Evolutionary conservation across 352 stramenopile genomes (phyloP), one percentile per base, ranked within the genome.

Genomic region (Bremia lactucae): DNA sequence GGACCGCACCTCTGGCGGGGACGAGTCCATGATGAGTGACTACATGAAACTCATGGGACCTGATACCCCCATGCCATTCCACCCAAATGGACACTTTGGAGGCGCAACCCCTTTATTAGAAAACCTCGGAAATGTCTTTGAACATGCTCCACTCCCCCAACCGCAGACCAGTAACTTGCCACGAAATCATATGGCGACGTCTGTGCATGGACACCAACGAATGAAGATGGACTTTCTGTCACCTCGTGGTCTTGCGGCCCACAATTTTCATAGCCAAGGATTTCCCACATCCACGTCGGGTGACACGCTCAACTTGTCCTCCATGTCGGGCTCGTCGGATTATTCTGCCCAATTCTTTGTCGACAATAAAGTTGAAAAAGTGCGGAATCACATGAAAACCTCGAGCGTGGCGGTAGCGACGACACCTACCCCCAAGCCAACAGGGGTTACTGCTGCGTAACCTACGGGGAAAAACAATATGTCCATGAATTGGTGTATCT

Each of bases 321-420:
- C 14, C 24, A 11, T 29, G 16, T 55, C 55, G 5, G 57, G 52
- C 5, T 59, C 66, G 4, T 46, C 61, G 25, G 71, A 83, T 49
- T 83, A 83, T 47, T 65, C 71, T 31, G 68, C 71, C 24, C 71
- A 83, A 47, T 83, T 83, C 51, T 83, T 83, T 43, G 71, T 68
- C 8, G 71, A 78, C 40, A 53, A 48, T 35, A 76, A 71, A 47
- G 60, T 55, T 45, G 59, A 71, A 60, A 82, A 76, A 46, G 42
- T 19, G 7, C 58, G 62, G 29, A 55, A 52, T 37, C 47, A 50
- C 28, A 56, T 62, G 44, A 68, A 69, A 49, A 55, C 49, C 22
- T 62, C 57, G 1, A 59, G 52, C 11, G 53, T 63, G 23, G 54
- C 58, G 16, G 54, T 46, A 0, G 53, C 58, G 31, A 49, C 58